phyloP scores from a whole-genome alignment of 1,139 yeast species.

The Saccharomyces hybrid region DNA sequence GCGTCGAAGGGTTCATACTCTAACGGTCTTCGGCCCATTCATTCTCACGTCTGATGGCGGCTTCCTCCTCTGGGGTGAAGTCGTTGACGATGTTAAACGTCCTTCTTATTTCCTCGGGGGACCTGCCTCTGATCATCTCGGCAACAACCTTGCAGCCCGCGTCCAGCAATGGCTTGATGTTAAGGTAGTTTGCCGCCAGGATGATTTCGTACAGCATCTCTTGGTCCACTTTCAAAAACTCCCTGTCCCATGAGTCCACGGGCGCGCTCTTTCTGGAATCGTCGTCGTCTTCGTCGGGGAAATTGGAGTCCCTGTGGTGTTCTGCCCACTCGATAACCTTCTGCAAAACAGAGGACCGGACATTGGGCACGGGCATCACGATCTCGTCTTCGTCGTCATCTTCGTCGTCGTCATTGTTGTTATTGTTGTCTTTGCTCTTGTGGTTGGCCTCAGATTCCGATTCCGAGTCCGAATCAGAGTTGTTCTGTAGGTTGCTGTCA shows the following conservation, averaged over 20 bases:
- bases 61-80: slow-evolving; percentile 97
- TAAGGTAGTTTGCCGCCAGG: slow-evolving; percentile 89
- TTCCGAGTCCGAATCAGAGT: slow-evolving; percentile 22
- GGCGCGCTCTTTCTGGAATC: slow-evolving; percentile 79
- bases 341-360: slow-evolving; percentile 74
- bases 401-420: slow-evolving; percentile 43
- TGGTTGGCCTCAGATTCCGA: slow-evolving; percentile 10
- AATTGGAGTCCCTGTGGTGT: slow-evolving; percentile 80
- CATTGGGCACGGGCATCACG: slow-evolving; percentile 90
- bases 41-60: slow-evolving; percentile 92
- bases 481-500: slow-evolving; percentile 50
- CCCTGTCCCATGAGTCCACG: slow-evolving; percentile 93
- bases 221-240: slow-evolving; percentile 91
- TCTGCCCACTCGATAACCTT: slow-evolving; percentile 97
- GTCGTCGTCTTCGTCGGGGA: slow-evolving; percentile 72
- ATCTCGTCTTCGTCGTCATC: slow-evolving; percentile 53
- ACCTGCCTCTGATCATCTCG: slow-evolving; percentile 92
- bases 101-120: slow-evolving; percentile 93
- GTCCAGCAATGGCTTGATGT: slow-evolving; percentile 85
- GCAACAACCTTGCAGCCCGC: slow-evolving; percentile 97
- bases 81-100: slow-evolving; percentile 94
- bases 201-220: slow-evolving; percentile 97
- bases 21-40: slow-evolving; percentile 99
- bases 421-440: slow-evolving; percentile 9
- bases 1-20: not conserved